Evolutionary conservation across 148 eudicot genomes (phyloP).

Genomic region (Rhododendron kiyosumense): DNA sequence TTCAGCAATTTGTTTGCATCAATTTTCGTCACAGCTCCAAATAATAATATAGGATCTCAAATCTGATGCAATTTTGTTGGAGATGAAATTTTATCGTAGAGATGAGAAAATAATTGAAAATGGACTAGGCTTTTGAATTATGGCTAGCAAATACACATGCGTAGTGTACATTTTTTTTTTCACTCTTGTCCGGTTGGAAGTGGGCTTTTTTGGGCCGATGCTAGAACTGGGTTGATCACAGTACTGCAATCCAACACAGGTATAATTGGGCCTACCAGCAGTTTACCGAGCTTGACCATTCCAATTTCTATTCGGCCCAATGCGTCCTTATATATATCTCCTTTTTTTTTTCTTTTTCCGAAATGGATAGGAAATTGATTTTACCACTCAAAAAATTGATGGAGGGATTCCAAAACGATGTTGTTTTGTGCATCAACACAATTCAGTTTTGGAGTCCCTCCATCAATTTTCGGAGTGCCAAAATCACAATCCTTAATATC

Average conservation of each 20-base stretch:
- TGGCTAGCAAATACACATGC: neutral
- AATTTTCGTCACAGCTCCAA: neutral
- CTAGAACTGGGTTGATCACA: neutral
- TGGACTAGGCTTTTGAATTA: neutral
- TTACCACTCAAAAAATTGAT: no score
- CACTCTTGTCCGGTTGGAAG: neutral
- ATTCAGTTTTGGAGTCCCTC: no score
- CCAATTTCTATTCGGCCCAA: no score
- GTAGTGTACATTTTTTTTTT: neutral
- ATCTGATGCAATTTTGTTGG: neutral
- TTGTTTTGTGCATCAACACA: no score
- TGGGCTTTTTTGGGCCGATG: neutral
- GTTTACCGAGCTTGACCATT: no score
- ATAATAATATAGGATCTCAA: neutral
- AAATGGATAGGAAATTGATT: no score
- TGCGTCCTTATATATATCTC: no score
- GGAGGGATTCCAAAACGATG: no score
- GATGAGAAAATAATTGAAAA: neutral
- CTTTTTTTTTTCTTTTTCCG: no score
- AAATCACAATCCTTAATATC: no score
- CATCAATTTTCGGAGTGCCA: no score
- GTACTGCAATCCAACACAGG: neutral
- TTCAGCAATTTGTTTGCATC: neutral
- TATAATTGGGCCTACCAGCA: no score
- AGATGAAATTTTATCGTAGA: neutral